Base-by-base conservation (phyloP, 2,329 filamentous ascomycete species). In the Colletotrichum trifolii region DNA sequence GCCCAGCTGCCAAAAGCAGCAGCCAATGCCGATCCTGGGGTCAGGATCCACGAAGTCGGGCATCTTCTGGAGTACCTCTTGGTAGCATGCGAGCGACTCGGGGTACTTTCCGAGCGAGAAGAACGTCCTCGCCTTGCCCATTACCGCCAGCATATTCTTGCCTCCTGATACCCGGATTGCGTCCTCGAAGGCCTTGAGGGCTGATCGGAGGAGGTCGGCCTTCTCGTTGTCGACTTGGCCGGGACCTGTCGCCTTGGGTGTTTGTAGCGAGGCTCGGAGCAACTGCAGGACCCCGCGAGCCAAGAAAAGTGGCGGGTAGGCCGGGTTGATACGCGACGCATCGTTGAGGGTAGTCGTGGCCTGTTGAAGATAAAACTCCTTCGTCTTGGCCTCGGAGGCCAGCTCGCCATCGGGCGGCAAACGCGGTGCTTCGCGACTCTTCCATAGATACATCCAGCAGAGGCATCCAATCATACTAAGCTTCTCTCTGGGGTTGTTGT, bases 1-100 rank as follows among this genome's bases (percentile, higher is more conserved):
- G 10, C 94, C 94, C 35, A 99, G 84, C 77, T 97, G 93, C 96
- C 96, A 99, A 76, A 97, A 91, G 81, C 96, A 99, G 78, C 93
- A 96, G 49, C 96, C 96, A 73, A 99, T 95, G 60, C 96, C 96
- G 71, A 99, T 95, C 71, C 96, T 88, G 70, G 96, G 96, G 77
- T 99, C 96, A 0, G 96, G 96, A 73, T 99, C 96, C 46, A 91
- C 88, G 73, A 98, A 84, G 70, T 93, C 89, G 2, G 96, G 96
- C 82, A 94, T 94, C 77, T 91, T 94, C 71, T 89, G 85, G 54
- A 99, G 81, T 13, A 94, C 93, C 65, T 93, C 91, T 79, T 99
- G 96, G 75, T 98, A 99, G 33, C 87, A 84, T 66, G 91, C 86
- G 56, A 98, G 79, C 12, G 96, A 91, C 57, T 98, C 94, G 1